These are phyloP conservation scores for Castanea mollissima DNA, from an alignment of 306 rosid genomes.

Conservation along the genomic window DNA sequence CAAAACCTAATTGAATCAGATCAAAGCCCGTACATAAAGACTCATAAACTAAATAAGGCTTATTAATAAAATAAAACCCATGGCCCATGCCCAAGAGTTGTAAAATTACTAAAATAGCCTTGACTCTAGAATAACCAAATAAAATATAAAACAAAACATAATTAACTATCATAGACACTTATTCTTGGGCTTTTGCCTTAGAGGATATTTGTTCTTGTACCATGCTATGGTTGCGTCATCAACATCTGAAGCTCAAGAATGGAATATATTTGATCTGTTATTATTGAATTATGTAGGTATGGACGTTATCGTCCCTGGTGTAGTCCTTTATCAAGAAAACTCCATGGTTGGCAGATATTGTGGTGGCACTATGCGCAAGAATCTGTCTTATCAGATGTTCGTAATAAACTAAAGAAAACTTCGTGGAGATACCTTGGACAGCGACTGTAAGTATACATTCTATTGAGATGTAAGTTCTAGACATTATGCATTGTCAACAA, in stretches of 20 bases:
- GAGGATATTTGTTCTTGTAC: too few relatives aligned
- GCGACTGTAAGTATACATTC: constrained; percentile 62
- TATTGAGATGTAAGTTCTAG: constrained; percentile 1
- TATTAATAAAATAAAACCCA: too few relatives aligned
- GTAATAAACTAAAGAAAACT: constrained; percentile 70
- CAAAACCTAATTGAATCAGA: too few relatives aligned
- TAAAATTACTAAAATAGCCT: too few relatives aligned
- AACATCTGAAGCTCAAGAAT: background rate
- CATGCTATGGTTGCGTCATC: too few relatives aligned
- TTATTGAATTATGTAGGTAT: constrained; percentile 52
- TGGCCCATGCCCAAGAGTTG: too few relatives aligned
- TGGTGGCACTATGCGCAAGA: constrained; percentile 98
- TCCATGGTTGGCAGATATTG: constrained; percentile 63
- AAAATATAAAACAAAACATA: too few relatives aligned
- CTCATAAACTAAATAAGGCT: too few relatives aligned
- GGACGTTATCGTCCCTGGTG: constrained; percentile 91
- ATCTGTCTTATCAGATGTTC: constrained; percentile 83
- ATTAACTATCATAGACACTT: too few relatives aligned
- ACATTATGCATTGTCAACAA: background rate
- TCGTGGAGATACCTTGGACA: constrained; percentile 90
- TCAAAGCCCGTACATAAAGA: too few relatives aligned
- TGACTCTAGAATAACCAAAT: too few relatives aligned
- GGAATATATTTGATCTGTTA: constrained; percentile 18
- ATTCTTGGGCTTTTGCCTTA: too few relatives aligned
- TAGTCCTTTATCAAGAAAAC: constrained; percentile 54